Evolutionary conservation across 208 protist species (phyloP), one percentile per base, ranked within the genome.

Genomic region (Leishmania arabica): DNA sequence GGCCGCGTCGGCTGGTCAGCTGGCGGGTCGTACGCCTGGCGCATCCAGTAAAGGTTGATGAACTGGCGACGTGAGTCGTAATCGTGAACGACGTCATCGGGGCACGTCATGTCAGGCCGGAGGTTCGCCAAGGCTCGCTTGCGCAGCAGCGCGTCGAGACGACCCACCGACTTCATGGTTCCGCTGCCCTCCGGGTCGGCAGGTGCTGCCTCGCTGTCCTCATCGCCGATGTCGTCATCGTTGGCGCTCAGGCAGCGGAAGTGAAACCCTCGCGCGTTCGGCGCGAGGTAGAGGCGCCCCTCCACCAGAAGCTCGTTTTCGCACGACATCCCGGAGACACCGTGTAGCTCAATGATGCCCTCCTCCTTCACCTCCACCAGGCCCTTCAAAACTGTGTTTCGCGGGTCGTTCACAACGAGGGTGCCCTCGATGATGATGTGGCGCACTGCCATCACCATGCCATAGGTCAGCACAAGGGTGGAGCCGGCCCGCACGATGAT

Each of bases 61-160:
- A 91, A 78, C 11, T 83, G 80, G 9, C 81, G 82, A 64, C 76
- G 81, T 74, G 79, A 53, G 54, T 89, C 83, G 45, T 87, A 85
- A 58, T 89, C 85, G 51, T 82, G 77, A 66, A 94, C 65, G 69
- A 90, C 82, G 34, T 88, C 83, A 17, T 75, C 80, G 8, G 88
- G 84, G 65, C 91, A 94, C 56, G 83, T 34, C 69, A 92, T 89
- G 75, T 86, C 80, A 27, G 77, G 78, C 11, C 81, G 85, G 13
- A 94, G 78, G n/a, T 86, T 82, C 74, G 77, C 82, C 74, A 86
- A 56, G 76, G 78, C 82, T 8, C 85, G 81, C 51, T 76, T 42
- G 31, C 72, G 72, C 17, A 62, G 51, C 72, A 62, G 45, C 72
- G 17, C 27, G 53, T 62, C 51, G n/a, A n/a, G 8, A 2, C 51